Base-by-base conservation (phyloP, 768 basidiomycete genomes). In the Termitomyces sp. region DNA sequence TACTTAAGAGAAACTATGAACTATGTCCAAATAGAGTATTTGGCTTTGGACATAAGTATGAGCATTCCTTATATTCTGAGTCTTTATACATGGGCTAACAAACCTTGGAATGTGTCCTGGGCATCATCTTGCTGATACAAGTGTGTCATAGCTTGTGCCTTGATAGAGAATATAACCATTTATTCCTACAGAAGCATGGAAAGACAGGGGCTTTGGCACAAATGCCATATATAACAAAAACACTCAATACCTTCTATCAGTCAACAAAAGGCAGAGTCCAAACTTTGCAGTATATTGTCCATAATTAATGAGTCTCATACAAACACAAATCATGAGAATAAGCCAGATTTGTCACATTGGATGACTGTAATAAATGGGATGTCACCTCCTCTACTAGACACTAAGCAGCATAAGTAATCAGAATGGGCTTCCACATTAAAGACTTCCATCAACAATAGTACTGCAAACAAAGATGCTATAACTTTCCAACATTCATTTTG, bases 121-220 rank as follows among this genome's bases (percentile, higher is more conserved):
- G 23, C 23, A 23, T 23, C 23, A 23, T 23, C 23, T 23, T 23
- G 23, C 23, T 23, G 23, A 23, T 23, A 23, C 23, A 23, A 23
- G 23, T 23, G 2, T 67, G 6, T 81, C 77, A 62, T 93, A 96
- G 4, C 64, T 62, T 0, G 82, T 83, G 10, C 90, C 91, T 62
- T 93, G 90, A 67, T 88, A 94, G 12, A 95, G 73, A 52, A 95
- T 84, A 65, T 86, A 79, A 0, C 83, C 87, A 65, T 78, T 83
- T 87, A 68, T 78, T 83, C 60, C 91, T 89, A 26, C 73, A 68
- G 28, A 82, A 73, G 92, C 87, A 64, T 98, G 94, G 75, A 98
- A 99, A 0, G 91, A 85, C 5, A 99, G 80, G 2, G 91, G 90
- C 30, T 74, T 72, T 3, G 77, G 56, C 11, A 87, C 77, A 44